These are phyloP conservation scores for Leccinum arenicola DNA, from an alignment of 768 basidiomycete species.

Conservation along the genomic window DNA sequence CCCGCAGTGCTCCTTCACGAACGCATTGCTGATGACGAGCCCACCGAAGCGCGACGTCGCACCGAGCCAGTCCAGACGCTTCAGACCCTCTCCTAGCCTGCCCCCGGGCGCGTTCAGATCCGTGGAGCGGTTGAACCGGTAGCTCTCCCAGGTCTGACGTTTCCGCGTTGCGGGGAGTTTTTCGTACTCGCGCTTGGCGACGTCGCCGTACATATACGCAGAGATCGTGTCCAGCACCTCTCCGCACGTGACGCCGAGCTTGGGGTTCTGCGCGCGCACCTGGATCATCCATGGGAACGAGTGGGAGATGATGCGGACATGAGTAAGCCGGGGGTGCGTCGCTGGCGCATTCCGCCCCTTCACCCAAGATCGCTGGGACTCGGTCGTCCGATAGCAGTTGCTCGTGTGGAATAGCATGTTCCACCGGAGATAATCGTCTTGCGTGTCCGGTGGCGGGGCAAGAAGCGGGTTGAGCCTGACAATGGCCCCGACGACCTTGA, in stretches of 20 bases:
- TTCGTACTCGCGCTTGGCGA: slow-evolving; percentile 53
- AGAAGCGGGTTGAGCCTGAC: slow-evolving; percentile 63
- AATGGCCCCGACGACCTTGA: slow-evolving; percentile 45
- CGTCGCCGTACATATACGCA: slow-evolving; percentile 46
- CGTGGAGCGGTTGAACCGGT: slow-evolving; percentile 64
- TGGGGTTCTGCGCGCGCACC: slow-evolving; percentile 41
- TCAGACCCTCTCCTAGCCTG: slow-evolving; percentile 56
- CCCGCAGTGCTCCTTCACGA: slow-evolving; percentile 44
- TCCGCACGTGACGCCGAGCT: slow-evolving; percentile 63
- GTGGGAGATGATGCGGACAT: slow-evolving; percentile 52
- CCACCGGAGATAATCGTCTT: slow-evolving; percentile 60
- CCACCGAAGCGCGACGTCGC: slow-evolving; percentile 63
- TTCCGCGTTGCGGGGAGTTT: slow-evolving; percentile 35
- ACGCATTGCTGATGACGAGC: slow-evolving; percentile 42
- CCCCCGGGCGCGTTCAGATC: slow-evolving; percentile 68
- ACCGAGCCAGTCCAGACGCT: slow-evolving; percentile 65
- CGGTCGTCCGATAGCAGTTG: slow-evolving; percentile 61
- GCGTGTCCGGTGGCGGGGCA: slow-evolving; percentile 39
- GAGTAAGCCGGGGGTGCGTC: slow-evolving; percentile 56
- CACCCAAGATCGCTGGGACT: slow-evolving; percentile 62
- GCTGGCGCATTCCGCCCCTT: slow-evolving; percentile 63
- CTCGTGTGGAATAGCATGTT: slow-evolving; percentile 69
- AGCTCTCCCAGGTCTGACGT: slow-evolving; percentile 47
- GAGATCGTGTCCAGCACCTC: slow-evolving; percentile 60
- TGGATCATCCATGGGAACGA: slow-evolving; percentile 56